These are phyloP conservation scores for Physaria fendleri DNA, from an alignment of 345 rosid genomes.

Conservation along the genomic window DNA sequence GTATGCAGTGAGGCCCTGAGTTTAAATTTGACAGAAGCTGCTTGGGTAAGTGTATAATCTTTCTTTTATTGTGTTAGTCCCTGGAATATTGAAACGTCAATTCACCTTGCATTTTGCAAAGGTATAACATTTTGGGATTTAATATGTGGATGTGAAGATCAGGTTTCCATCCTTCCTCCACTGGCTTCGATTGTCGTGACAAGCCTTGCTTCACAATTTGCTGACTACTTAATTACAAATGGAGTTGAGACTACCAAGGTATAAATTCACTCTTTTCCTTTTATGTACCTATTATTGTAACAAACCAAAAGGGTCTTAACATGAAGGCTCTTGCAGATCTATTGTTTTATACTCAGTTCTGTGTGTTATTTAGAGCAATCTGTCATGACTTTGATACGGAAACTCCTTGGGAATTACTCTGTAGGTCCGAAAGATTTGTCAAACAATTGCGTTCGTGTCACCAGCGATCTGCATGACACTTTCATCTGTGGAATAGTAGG, in stretches of 20 bases:
- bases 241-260: slow-evolving; percentile 87
- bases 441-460: slow-evolving; percentile 76
- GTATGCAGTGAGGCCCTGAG: slow-evolving; percentile 76
- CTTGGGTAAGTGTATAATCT: slow-evolving; percentile 62
- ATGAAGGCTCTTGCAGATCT: background rate
- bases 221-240: slow-evolving; percentile 72
- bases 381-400: background rate
- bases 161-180: slow-evolving; percentile 99
- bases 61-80: background rate
- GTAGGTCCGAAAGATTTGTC: slow-evolving; percentile 93
- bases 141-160: slow-evolving; percentile 30
- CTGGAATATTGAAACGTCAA: background rate
- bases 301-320: background rate
- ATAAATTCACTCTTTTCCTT: slow-evolving; percentile 19
- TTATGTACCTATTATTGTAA: background rate
- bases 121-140: slow-evolving; percentile 11
- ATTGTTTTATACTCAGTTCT: background rate
- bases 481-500: slow-evolving; percentile 79
- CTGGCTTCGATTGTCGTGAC: slow-evolving; percentile 78
- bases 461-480: slow-evolving; percentile 88
- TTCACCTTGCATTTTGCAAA: slow-evolving; percentile 5
- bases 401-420: slow-evolving; percentile 15
- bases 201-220: slow-evolving; percentile 69
- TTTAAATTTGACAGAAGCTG: slow-evolving; percentile 90
- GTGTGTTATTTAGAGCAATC: background rate